Evolutionary conservation across 192 early-diverging fungal genomes (phyloP), one percentile per base, ranked within the genome.

Genomic region (Allomyces macrogynus): DNA sequence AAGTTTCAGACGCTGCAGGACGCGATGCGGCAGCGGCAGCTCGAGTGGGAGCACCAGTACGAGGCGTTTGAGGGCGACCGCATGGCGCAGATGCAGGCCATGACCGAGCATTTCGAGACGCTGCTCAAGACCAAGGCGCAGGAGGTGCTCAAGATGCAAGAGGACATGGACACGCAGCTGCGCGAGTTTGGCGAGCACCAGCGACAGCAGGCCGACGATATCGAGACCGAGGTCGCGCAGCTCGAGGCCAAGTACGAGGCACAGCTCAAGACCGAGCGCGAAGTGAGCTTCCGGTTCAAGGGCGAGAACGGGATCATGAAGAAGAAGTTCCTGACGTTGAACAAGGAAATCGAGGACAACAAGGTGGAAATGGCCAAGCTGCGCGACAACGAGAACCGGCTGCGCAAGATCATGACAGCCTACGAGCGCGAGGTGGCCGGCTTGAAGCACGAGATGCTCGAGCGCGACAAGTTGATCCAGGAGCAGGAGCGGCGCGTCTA

Each of bases 291-390:
- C 12, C 67, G 78, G 40, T 68, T 84, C 43, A 84, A 84, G 66
- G 78, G 76, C 26, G 81, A 84, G 62, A 84, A 80, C 67, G 80
- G 78, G 4, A 80, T 82, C 64, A 82, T 82, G 80, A 60, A 76
- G n/a, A 84, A 84, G 63, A 84, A 80, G 67, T 84, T 84, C 67
- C 80, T 77, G 62, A 76, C 80, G 20, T 64, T 84, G 20, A 77
- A 74, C 27, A 80, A 82, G 63, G 80, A 82, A 20, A 84, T 84
- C 64, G 80, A 84, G 32, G 77, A 77, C 61, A 72, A 78, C 65
- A 65, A 72, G n/a, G 60, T 63, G 10, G 80, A 84, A 54, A 75
- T 74, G 10, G 60, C 67, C 42, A 71, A 75, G 62, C 71, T 80
- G 75, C 24, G 62, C 20, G 72, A 77, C 14, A 74, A 80, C 61